Evolutionary conservation across 2,329 filamentous ascomycete species (phyloP), one percentile per base, ranked within the genome.

Genomic region (Leptodontidium sp.): DNA sequence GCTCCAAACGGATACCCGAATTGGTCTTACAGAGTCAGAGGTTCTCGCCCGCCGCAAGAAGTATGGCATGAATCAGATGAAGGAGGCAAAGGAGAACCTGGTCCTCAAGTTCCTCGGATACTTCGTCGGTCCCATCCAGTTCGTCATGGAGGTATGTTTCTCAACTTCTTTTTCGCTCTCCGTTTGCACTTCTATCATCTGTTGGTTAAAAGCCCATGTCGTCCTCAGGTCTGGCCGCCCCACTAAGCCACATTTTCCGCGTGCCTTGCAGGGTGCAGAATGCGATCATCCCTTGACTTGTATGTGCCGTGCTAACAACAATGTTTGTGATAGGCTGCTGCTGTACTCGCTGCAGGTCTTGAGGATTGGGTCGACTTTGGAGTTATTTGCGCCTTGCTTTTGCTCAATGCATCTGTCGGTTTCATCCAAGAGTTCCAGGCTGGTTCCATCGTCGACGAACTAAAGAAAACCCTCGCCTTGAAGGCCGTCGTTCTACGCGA

Each of bases 281-380:
- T 32, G 17, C 15, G 50, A 45, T 35, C 29, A 55, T 63, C 29
- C 4, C 24, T 35, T 50, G 9, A 9, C 15, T 58, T 38, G 45
- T n/a, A 58, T 47, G 50, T 65, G 8, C 11, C 43, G 17, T 69
- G 71, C 72, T 74, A 58, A 74, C 65, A 45, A 32, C 11, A 58
- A 26, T 66, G 15, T 38, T 65, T 62, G 6, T 63, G 32, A 72
- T 75, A 82, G 80, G 81, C 80, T 81, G 92, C 93, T 71, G 91
- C 91, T 75, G 85, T 94, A 77, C 87, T 97, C 68, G 93, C 93
- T 79, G 92, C 91, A 71, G 92, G 92, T 88, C 88, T 97, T 52
- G 82, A 92, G 81, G 92, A 96, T 77, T 97, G 93, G 93, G 91
- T 97, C 73, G 93, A 97, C 84, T 95, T 97, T 78, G 93, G 93